A percentile compares a stretch with the other conserved stretches of the same genome.
Evolutionary conservation across 2,329 filamentous ascomycete species (phyloP).

Genomic region (Hansfordia pulvinata): DNA sequence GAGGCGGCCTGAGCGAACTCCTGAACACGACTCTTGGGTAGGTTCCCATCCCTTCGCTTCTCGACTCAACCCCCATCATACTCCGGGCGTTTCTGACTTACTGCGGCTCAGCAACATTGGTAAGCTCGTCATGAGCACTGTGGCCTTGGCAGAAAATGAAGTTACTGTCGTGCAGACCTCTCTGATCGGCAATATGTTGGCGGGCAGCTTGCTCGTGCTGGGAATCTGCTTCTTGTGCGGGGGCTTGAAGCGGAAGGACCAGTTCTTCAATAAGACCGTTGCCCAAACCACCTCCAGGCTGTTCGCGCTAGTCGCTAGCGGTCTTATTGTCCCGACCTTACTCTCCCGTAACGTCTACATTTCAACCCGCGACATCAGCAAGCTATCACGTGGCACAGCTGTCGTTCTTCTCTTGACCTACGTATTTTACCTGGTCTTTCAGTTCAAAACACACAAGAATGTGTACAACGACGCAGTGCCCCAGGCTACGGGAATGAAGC

Average conservation of each 20-base stretch:
- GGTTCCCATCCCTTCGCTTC: too few species aligned
- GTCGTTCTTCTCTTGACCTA: constrained; percentile 79
- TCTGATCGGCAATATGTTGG: constrained; percentile 80
- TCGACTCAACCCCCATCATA: neutral
- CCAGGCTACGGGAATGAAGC: constrained; percentile 53
- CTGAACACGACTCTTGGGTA: constrained; percentile 83
- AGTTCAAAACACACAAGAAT: constrained; percentile 69
- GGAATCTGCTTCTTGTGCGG: constrained; percentile 90
- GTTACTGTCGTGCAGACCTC: constrained; percentile 85
- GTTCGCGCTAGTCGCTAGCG: constrained; percentile 64
- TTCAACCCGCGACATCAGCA: constrained; percentile 30
- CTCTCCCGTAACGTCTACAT: constrained; percentile 44
- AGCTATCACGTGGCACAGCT: constrained; percentile 57
- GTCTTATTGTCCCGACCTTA: constrained; percentile 79
- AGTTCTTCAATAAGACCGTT: constrained; percentile 84
- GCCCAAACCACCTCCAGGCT: constrained; percentile 80
- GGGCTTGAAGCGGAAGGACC: constrained; percentile 63
- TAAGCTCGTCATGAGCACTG: constrained; percentile 77
- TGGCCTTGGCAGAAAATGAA: constrained; percentile 62
- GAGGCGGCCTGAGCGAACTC: constrained; percentile 77
- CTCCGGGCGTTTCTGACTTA: too few species aligned
- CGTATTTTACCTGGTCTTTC: constrained; percentile 73
- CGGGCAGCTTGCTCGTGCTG: constrained; percentile 76
- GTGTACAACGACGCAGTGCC: constrained; percentile 72
- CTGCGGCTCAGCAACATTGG: constrained; percentile 56